Conservation (phyloP, 1,284 basidiomycete genomes). For the Stereum hirsutum region DNA sequence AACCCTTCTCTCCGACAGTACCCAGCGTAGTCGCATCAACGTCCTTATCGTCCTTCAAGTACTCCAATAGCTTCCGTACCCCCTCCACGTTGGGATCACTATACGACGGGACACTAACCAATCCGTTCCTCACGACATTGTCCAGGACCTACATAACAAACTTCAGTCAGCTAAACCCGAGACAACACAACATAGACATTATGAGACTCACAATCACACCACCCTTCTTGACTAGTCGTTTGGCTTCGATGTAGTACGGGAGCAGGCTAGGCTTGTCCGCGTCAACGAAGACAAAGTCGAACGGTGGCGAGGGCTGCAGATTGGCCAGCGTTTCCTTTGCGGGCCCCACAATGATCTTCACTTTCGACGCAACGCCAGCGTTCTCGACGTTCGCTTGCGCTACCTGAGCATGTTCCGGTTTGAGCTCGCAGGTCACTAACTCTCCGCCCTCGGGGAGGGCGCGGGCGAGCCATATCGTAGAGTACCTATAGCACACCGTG, state of each 20-base stretch:
- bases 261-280: slow-evolving; percentile 46
- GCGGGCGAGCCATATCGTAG: slow-evolving; percentile 49
- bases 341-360: slow-evolving; percentile 39
- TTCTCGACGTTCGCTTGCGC: slow-evolving; percentile 39
- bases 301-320: slow-evolving; percentile 32
- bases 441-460: slow-evolving; percentile 45
- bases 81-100: slow-evolving; percentile 32
- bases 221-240: slow-evolving; percentile 41
- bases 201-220: slow-evolving; percentile 42
- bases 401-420: slow-evolving; percentile 39
- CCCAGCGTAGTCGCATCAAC: slow-evolving; percentile 54
- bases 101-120: slow-evolving; percentile 32
- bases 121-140: slow-evolving; percentile 47
- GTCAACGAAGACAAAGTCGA: slow-evolving; percentile 56
- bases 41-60: slow-evolving; percentile 40
- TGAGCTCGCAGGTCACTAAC: slow-evolving; percentile 42
- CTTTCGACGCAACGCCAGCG: slow-evolving; percentile 36
- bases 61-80: slow-evolving; percentile 35
- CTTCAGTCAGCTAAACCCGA: too few relatives aligned
- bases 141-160: slow-evolving; percentile 52
- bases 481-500: slow-evolving; percentile 32
- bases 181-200: not conserved
- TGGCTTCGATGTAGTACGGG: slow-evolving; percentile 44
- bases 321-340: slow-evolving; percentile 35
- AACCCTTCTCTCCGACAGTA: slow-evolving; percentile 53